These are phyloP conservation scores for Schwanniomyces vanrijiae DNA, from an alignment of 805 yeast species.

Conservation along the genomic window DNA sequence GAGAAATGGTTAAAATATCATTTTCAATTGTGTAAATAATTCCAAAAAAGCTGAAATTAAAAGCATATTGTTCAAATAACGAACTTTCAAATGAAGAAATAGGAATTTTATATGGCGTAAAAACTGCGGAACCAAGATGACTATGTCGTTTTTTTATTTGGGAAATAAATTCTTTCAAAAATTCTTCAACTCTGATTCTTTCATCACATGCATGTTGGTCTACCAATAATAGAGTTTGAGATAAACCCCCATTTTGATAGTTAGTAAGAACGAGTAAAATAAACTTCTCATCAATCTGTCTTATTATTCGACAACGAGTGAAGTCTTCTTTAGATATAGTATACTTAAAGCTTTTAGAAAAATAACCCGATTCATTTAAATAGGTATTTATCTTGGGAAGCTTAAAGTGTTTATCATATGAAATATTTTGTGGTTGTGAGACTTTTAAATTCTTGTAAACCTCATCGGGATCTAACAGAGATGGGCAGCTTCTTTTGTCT, in stretches of 20 bases:
- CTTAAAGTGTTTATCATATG: not conserved
- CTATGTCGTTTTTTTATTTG: constrained; percentile 19
- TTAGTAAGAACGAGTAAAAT: constrained; percentile 42
- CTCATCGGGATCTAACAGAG: not conserved
- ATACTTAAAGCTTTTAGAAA: not conserved
- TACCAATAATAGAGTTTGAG: constrained; percentile 37
- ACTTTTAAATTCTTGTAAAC: not conserved
- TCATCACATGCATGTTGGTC: constrained; percentile 92
- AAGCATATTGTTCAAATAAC: constrained; percentile 10
- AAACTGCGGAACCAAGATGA: constrained; percentile 12
- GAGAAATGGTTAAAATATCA: constrained; percentile 27
- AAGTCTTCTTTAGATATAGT: constrained; percentile 20
- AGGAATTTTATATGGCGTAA: constrained; percentile 2
- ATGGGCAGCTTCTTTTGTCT: too few species aligned
- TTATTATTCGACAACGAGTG: constrained; percentile 31
- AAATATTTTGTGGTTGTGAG: not conserved
- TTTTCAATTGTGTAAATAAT: constrained; percentile 9
- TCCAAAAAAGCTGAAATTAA: constrained; percentile 18
- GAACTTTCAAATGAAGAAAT: constrained; percentile 7
- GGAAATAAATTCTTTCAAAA: constrained; percentile 38
- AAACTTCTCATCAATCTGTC: constrained; percentile 66
- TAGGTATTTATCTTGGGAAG: not conserved
- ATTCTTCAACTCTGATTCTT: constrained; percentile 58
- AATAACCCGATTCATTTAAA: not conserved
- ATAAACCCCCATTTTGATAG: not conserved